Conservation (phyloP, 2,329 filamentous ascomycete species). For the Ascochyta rabiei region DNA sequence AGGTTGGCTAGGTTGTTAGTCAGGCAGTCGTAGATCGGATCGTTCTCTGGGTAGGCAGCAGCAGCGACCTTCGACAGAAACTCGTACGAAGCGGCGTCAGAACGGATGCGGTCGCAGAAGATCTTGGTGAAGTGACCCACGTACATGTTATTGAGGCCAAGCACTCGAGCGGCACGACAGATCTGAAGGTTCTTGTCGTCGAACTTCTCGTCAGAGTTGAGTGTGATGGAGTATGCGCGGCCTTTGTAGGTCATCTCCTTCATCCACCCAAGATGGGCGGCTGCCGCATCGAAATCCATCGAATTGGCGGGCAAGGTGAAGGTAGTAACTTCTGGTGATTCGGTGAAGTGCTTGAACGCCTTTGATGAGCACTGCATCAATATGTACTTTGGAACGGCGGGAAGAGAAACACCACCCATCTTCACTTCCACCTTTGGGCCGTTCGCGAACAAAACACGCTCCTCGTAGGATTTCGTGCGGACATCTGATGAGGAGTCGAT, state of each 20-base stretch:
- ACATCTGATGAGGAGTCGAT: constrained; percentile 24
- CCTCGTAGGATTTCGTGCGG: constrained; percentile 26
- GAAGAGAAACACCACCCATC: constrained; percentile 23
- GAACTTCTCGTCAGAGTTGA: constrained; percentile 20
- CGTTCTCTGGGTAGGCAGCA: constrained; percentile 24
- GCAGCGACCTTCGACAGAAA: constrained; percentile 30
- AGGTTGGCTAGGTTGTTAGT: constrained; percentile 31
- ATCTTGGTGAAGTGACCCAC: constrained; percentile 39
- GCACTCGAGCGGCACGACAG: constrained; percentile 29
- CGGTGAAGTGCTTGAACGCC: constrained; percentile 28
- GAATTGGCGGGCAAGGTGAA: constrained; percentile 23
- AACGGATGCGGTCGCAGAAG: constrained; percentile 38
- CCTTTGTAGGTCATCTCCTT: constrained; percentile 28
- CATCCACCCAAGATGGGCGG: constrained; percentile 32
- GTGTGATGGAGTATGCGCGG: constrained; percentile 31
- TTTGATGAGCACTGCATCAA: constrained; percentile 37
- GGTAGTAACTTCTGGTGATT: constrained; percentile 17
- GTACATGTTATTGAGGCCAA: constrained; percentile 39
- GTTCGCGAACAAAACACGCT: constrained; percentile 29
- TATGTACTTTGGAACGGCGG: constrained; percentile 29
- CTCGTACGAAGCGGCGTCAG: constrained; percentile 13
- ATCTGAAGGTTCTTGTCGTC: constrained; percentile 34
- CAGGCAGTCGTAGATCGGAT: constrained; percentile 38
- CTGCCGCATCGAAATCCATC: constrained; percentile 27
- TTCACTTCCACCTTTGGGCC: constrained; percentile 29